phyloP scores from a whole-genome alignment of 2,329 filamentous ascomycete genomes.

The Alternaria solani region DNA sequence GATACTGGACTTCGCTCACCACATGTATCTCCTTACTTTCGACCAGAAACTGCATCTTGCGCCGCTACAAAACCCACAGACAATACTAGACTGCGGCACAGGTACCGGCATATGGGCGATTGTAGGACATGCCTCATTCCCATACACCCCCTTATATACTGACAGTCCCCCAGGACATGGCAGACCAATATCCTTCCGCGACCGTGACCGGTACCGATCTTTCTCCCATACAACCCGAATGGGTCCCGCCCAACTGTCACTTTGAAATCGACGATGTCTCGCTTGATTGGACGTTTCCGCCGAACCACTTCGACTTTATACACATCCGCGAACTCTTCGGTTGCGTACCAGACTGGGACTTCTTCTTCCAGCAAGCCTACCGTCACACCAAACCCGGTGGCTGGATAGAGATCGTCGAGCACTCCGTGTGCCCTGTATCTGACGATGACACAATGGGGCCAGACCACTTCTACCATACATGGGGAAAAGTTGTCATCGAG shows the following conservation, averaged over 20 bases:
- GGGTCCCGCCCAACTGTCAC: constrained; percentile 57
- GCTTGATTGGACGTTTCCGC: constrained; percentile 52
- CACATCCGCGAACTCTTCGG: constrained; percentile 58
- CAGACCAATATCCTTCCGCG: constrained; percentile 41
- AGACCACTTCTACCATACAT: constrained; percentile 49
- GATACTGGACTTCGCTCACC: constrained; percentile 55
- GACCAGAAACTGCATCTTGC: constrained; percentile 47
- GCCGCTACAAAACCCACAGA: constrained; percentile 41
- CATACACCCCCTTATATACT: neutral
- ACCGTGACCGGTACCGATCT: constrained; percentile 56
- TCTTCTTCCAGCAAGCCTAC: constrained; percentile 51
- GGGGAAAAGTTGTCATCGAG: constrained; percentile 46
- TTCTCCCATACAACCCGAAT: constrained; percentile 59
- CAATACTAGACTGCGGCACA: constrained; percentile 46
- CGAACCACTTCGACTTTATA: constrained; percentile 54
- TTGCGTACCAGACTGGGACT: constrained; percentile 57
- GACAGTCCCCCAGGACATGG: constrained; percentile 27
- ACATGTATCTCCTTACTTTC: constrained; percentile 49
- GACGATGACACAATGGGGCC: constrained; percentile 52
- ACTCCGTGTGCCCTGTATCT: constrained; percentile 50
- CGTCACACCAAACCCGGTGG: constrained; percentile 52
- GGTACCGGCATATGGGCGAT: constrained; percentile 52
- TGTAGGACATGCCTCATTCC: constrained; percentile 11
- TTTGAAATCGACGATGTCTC: constrained; percentile 60
- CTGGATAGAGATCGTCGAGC: constrained; percentile 55